A percentile compares a stretch with the other conserved stretches of the same genome.
phyloP scores from a whole-genome alignment of 2,329 filamentous ascomycete genomes.

The Aspergillus awamori region DNA sequence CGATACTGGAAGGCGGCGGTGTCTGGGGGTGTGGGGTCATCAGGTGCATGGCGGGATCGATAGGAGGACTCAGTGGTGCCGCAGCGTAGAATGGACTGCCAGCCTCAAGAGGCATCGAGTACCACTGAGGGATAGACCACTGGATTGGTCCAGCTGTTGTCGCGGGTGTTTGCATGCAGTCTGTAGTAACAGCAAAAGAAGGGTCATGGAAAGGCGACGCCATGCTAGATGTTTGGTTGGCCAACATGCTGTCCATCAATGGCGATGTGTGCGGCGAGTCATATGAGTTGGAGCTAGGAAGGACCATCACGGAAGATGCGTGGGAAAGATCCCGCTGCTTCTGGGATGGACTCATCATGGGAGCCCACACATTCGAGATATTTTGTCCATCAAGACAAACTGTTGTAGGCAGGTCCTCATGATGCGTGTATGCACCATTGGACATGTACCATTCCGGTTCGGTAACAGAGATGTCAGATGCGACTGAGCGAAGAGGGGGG shows the following conservation, averaged over 20 bases:
- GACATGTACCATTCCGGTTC: slow-evolving; percentile 25
- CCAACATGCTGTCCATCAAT: slow-evolving; percentile 27
- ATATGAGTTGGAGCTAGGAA: slow-evolving; percentile 28
- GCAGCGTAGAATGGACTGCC: slow-evolving; percentile 31
- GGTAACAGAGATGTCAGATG: slow-evolving; percentile 8
- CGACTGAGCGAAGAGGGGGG: slow-evolving; percentile 11
- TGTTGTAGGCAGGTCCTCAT: slow-evolving; percentile 15
- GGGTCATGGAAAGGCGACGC: slow-evolving; percentile 27
- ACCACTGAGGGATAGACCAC: slow-evolving; percentile 36
- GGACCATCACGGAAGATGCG: slow-evolving; percentile 21
- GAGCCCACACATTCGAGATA: slow-evolving; percentile 25
- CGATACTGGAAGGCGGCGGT: slow-evolving; percentile 19
- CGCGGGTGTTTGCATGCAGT: slow-evolving; percentile 32
- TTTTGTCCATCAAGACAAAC: slow-evolving; percentile 16
- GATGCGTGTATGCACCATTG: slow-evolving; percentile 17
- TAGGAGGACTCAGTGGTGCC: slow-evolving; percentile 28
- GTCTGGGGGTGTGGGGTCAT: slow-evolving; percentile 29
- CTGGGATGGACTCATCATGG: slow-evolving; percentile 24
- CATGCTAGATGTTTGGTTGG: slow-evolving; percentile 31
- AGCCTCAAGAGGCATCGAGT: slow-evolving; percentile 31
- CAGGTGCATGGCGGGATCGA: slow-evolving; percentile 28
- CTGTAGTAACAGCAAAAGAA: slow-evolving; percentile 32
- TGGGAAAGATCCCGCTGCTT: slow-evolving; percentile 27
- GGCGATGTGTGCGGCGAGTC: slow-evolving; percentile 33
- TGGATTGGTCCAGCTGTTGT: slow-evolving; percentile 24